Evolutionary conservation across 2,329 filamentous ascomycete species (phyloP).

Genomic region (Stenocarpella maydis): DNA sequence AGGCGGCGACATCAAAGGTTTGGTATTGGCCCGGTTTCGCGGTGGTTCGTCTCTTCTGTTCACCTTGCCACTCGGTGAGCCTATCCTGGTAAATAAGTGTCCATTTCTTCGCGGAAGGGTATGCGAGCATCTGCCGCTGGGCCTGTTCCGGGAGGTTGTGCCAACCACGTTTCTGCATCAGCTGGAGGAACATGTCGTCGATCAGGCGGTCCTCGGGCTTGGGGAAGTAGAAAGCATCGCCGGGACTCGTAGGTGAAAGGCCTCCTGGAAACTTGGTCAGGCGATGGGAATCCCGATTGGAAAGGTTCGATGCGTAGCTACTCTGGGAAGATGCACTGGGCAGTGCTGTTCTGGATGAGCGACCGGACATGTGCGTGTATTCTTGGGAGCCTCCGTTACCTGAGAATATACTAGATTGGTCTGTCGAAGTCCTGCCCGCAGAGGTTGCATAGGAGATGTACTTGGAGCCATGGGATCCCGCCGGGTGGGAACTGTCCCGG

Average conservation of each 20-base stretch:
- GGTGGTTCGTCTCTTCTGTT: slow-evolving; percentile 85
- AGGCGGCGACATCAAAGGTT: slow-evolving; percentile 69
- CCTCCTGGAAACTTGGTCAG: slow-evolving; percentile 60
- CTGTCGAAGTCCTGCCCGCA: slow-evolving; percentile 64
- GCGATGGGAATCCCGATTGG: slow-evolving; percentile 64
- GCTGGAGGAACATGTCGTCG: slow-evolving; percentile 87
- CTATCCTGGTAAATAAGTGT: slow-evolving; percentile 95
- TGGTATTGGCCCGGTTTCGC: slow-evolving; percentile 76
- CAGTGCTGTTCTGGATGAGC: slow-evolving; percentile 61
- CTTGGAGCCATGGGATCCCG: slow-evolving; percentile 60
- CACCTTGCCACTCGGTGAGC: slow-evolving; percentile 90
- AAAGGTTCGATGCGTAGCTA: slow-evolving; percentile 58
- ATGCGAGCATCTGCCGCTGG: slow-evolving; percentile 93
- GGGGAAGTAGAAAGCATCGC: slow-evolving; percentile 68
- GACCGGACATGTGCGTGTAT: slow-evolving; percentile 46
- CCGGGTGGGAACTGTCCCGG: slow-evolving; percentile 62
- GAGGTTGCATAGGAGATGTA: slow-evolving; percentile 70
- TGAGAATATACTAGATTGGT: slow-evolving; percentile 65
- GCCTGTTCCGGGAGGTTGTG: slow-evolving; percentile 96
- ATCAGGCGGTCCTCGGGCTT: slow-evolving; percentile 82
- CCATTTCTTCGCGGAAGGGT: slow-evolving; percentile 96
- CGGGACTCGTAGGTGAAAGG: slow-evolving; percentile 44
- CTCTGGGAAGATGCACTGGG: slow-evolving; percentile 65
- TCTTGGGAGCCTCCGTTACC: slow-evolving; percentile 58
- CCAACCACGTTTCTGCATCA: slow-evolving; percentile 99